A percentile compares a stretch with the other conserved stretches of the same genome.
Evolutionary conservation across 345 rosid species (phyloP).

Genomic region (Acer campestre): DNA sequence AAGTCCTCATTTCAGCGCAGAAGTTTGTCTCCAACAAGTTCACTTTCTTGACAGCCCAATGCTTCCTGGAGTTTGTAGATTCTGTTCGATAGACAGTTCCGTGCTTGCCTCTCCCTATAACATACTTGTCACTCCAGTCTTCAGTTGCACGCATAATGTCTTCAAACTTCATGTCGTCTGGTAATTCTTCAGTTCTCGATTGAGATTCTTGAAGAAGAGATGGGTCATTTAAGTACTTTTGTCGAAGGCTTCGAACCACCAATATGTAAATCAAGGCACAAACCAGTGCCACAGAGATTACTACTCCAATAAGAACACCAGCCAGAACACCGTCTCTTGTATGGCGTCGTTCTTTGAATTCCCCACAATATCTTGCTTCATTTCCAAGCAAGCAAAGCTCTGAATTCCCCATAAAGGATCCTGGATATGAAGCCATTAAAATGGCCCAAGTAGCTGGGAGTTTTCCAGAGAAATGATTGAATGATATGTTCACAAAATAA

Average conservation of each 20-base stretch:
- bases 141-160: conserved; percentile 41
- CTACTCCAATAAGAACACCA: conserved; percentile 24
- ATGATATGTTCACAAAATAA: conserved; percentile 38
- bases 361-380: conserved; percentile 16
- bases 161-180: conserved; percentile 34
- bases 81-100: conserved; percentile 44
- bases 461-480: conserved; percentile 35
- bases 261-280: conserved; percentile 25
- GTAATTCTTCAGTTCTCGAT: conserved; percentile 32
- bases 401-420: conserved; percentile 38
- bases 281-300: conserved; percentile 33
- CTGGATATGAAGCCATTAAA: conserved; percentile 32
- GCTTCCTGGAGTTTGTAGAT: conserved; percentile 25
- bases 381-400: conserved; percentile 28
- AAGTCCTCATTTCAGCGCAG: conserved; percentile 32
- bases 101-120: conserved; percentile 48
- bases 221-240: conserved; percentile 17
- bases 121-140: conserved; percentile 35
- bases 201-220: conserved; percentile 28
- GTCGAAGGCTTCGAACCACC: conserved; percentile 18
- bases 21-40: conserved; percentile 34
- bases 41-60: conserved; percentile 47
- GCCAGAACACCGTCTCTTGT: conserved; percentile 22
- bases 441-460: conserved; percentile 33
- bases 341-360: conserved; percentile 18